A percentile compares a stretch with the other conserved stretches of the same genome.
These are phyloP conservation scores for Phoenix dactylifera DNA, from an alignment of 176 grass and related monocot genomes.

Conservation along the genomic window DNA sequence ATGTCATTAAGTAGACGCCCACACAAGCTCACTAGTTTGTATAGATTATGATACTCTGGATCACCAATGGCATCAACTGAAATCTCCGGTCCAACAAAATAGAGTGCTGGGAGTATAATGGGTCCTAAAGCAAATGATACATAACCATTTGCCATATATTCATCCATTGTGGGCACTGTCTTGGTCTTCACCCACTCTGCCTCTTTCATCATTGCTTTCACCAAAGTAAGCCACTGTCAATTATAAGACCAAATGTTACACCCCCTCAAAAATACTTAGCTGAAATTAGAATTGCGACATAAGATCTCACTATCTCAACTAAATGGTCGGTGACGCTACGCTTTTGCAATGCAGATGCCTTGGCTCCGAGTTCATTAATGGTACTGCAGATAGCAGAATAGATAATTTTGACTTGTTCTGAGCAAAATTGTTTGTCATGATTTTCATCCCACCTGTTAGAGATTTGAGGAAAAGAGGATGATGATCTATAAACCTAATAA, in stretches of 20 bases:
- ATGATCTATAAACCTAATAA: too few species aligned
- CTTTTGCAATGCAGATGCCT: conserved; percentile 43
- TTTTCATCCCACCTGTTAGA: conserved; percentile 62
- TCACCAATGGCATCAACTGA: conserved; percentile 14
- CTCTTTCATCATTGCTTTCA: conserved; percentile 65
- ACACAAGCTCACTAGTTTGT: conserved; percentile 45
- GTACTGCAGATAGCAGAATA: conserved; percentile 46
- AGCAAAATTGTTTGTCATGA: conserved; percentile 33
- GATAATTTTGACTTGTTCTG: conserved; percentile 59
- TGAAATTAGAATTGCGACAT: neutral
- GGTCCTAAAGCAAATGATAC: conserved; percentile 51
- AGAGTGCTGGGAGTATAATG: conserved; percentile 50
- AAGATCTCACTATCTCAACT: conserved; percentile 39
- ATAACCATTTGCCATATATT: conserved; percentile 49
- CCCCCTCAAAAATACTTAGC: neutral
- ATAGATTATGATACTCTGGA: conserved; percentile 43
- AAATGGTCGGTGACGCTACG: conserved; percentile 44
- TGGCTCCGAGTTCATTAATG: conserved; percentile 49
- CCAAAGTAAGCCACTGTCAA: conserved; percentile 42
- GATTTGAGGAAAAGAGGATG: neutral
- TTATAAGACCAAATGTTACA: neutral
- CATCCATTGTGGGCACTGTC: conserved; percentile 32
- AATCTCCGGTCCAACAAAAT: conserved; percentile 43
- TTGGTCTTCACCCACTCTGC: conserved; percentile 32
- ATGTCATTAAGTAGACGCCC: conserved; percentile 59